Conservation (phyloP, 495 filamentous ascomycete species). For the Coniosporium apollinis region DNA sequence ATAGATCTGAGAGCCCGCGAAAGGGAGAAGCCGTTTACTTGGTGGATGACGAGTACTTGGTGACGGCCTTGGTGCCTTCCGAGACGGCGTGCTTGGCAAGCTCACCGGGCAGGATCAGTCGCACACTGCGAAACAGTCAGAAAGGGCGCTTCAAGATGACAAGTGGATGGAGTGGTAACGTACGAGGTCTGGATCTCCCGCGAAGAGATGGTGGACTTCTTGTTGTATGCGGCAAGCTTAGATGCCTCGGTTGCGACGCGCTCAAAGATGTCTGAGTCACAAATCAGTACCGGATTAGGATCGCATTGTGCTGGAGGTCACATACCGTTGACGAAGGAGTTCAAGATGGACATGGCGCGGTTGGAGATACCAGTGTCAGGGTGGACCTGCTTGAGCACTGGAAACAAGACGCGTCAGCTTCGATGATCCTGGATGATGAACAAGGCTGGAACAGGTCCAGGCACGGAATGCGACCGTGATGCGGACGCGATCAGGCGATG, state of each 20-base stretch:
- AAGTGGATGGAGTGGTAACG: slow-evolving; percentile 15
- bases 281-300: slow-evolving; percentile 9
- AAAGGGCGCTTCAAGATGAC: not conserved
- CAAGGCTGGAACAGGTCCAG: too few relatives aligned
- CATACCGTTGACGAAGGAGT: slow-evolving; percentile 99
- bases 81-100: slow-evolving; percentile 98
- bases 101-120: slow-evolving; percentile 94
- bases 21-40: slow-evolving; percentile 46
- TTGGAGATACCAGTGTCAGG: slow-evolving; percentile 99
- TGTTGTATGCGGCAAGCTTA: slow-evolving; percentile 99
- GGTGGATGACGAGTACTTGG: slow-evolving; percentile 98
- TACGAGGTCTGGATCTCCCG: slow-evolving; percentile 98
- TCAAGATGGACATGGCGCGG: slow-evolving; percentile 98
- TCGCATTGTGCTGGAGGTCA: slow-evolving; percentile 5
- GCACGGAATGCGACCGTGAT: too few relatives aligned
- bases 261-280: slow-evolving; percentile 89
- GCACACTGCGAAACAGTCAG: slow-evolving; percentile 36
- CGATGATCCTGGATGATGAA: slow-evolving; percentile 4
- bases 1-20: too few relatives aligned
- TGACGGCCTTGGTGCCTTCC: slow-evolving; percentile 98
- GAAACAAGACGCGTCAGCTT: slow-evolving; percentile 26
- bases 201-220: slow-evolving; percentile 99
- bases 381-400: slow-evolving; percentile 99
- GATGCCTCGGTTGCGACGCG: slow-evolving; percentile 96
- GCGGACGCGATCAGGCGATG: slow-evolving; percentile 7